Conservation (phyloP, 2,329 filamentous ascomycete genomes). For the Periconia digitata region DNA sequence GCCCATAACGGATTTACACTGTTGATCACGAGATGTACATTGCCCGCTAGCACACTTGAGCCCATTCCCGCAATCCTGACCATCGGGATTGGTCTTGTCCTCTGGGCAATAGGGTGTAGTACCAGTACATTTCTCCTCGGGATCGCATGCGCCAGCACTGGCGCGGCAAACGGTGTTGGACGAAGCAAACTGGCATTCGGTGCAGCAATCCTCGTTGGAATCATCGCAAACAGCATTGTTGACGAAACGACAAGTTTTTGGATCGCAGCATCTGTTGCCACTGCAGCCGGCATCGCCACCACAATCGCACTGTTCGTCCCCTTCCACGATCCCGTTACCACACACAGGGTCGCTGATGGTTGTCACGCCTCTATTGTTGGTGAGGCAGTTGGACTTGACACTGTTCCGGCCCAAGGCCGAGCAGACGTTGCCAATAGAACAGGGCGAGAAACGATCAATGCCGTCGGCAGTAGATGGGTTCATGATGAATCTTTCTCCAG, state of each 20-base stretch:
- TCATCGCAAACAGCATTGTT: slow-evolving; percentile 76
- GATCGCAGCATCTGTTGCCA: slow-evolving; percentile 78
- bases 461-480: slow-evolving; percentile 79
- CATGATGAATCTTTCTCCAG: slow-evolving; percentile 84
- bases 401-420: slow-evolving; percentile 76
- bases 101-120: slow-evolving; percentile 70
- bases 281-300: slow-evolving; percentile 74
- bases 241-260: slow-evolving; percentile 83
- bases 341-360: slow-evolving; percentile 84
- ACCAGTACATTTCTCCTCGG: slow-evolving; percentile 80
- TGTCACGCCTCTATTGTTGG: slow-evolving; percentile 79
- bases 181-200: slow-evolving; percentile 67
- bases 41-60: slow-evolving; percentile 87
- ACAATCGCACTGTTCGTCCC: slow-evolving; percentile 94
- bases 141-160: slow-evolving; percentile 81
- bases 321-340: slow-evolving; percentile 95
- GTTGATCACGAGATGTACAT: slow-evolving; percentile 87
- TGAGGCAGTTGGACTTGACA: slow-evolving; percentile 75
- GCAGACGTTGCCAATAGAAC: slow-evolving; percentile 92
- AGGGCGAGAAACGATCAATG: slow-evolving; percentile 81
- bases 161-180: slow-evolving; percentile 75
- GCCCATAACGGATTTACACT: slow-evolving; percentile 85
- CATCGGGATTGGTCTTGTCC: slow-evolving; percentile 71
- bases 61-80: slow-evolving; percentile 67
- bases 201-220: slow-evolving; percentile 83